phyloP scores from a whole-genome alignment of 2,329 filamentous ascomycete species.

The Onygenales sp. region DNA sequence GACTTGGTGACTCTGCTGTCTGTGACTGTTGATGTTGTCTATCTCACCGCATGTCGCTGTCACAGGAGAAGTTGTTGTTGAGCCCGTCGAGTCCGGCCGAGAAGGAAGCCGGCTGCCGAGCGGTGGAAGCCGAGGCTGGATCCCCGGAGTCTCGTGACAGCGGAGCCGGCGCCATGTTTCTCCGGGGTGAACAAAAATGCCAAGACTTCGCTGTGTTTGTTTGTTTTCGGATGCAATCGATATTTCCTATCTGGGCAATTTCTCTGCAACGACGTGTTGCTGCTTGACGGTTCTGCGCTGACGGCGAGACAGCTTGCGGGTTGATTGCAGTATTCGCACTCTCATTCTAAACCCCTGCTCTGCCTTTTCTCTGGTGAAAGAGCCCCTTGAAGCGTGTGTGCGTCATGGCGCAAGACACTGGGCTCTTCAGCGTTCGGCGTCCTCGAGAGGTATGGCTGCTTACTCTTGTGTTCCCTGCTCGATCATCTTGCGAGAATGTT shows the following conservation, averaged over 20 bases:
- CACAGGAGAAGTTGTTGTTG: background rate
- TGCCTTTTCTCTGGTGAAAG: conserved; percentile 13
- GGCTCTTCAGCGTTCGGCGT: conserved; percentile 83
- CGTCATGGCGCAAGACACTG: conserved; percentile 76
- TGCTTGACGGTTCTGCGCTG: background rate
- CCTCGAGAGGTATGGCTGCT: conserved; percentile 65
- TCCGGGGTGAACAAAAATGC: conserved; percentile 5
- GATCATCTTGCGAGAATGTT: background rate
- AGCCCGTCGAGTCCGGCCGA: background rate
- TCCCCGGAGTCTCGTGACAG: conserved; percentile 26
- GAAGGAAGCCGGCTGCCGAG: background rate
- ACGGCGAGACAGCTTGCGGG: no score
- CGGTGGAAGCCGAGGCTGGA: conserved; percentile 14
- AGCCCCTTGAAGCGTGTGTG: conserved; percentile 16
- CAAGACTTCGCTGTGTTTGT: background rate
- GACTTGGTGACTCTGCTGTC: background rate
- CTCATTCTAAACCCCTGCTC: no score
- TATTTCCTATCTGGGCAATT: background rate
- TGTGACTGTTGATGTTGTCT: background rate
- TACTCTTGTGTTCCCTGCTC: background rate
- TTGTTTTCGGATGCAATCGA: background rate
- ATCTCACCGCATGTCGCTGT: background rate
- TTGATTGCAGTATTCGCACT: background rate
- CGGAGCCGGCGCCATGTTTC: conserved; percentile 12
- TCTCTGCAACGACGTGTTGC: background rate